These are phyloP conservation scores for Leishmania tarentolae DNA, from an alignment of 208 protist species.

Conservation along the genomic window DNA sequence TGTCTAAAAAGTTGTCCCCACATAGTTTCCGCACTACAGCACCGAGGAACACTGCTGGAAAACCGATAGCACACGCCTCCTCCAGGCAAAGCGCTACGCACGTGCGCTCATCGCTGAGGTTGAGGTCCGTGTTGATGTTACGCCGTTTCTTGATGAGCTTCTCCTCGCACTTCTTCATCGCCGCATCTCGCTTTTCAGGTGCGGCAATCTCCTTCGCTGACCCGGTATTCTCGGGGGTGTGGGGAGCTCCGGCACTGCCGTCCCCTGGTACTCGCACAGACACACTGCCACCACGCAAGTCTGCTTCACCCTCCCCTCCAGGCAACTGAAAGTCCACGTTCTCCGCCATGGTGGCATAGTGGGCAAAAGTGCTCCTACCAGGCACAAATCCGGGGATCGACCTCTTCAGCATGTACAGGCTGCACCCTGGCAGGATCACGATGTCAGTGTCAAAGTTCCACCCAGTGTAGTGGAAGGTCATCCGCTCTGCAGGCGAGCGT, in stretches of 20 bases:
- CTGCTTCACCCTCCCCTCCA: neutral
- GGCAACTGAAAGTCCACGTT: neutral
- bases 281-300: neutral
- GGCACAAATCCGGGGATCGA: conserved; percentile 4
- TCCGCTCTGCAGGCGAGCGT: conserved; percentile 2
- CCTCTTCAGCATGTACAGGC: neutral
- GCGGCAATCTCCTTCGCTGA: neutral
- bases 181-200: neutral
- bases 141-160: neutral
- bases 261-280: neutral
- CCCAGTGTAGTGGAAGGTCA: conserved; percentile 1
- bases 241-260: neutral
- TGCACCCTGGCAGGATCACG: conserved; percentile 2
- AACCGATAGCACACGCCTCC: neutral
- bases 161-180: conserved; percentile 3
- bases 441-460: neutral
- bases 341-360: neutral
- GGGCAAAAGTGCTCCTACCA: neutral
- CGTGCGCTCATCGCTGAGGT: conserved; percentile 15
- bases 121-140: neutral
- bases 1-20: neutral
- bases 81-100: conserved; percentile 1
- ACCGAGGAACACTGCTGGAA: neutral
- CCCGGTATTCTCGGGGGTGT: neutral
- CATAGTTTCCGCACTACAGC: neutral